Conservation (phyloP, 352 stramenopile genomes). For the Pythium plurisporium region DNA sequence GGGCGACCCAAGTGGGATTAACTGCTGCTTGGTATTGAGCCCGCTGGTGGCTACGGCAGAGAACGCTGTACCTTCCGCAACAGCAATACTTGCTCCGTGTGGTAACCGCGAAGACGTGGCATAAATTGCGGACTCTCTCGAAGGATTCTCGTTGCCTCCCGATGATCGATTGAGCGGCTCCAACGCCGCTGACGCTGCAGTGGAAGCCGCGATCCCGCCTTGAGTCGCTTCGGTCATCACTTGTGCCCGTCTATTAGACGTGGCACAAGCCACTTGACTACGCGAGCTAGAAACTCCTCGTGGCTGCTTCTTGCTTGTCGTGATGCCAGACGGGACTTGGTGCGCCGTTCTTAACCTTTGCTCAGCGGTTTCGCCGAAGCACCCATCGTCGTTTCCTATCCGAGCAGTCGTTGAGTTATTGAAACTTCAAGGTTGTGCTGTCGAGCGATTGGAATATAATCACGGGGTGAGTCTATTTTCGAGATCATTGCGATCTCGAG, state of each 20-base stretch:
- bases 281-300: neutral
- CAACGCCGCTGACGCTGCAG: neutral
- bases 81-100: neutral
- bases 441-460: neutral
- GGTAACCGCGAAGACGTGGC: neutral
- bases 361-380: neutral
- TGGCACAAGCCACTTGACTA: neutral
- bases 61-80: neutral
- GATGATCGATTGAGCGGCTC: neutral
- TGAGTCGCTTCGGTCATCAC: neutral
- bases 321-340: neutral
- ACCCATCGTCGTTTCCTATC: neutral
- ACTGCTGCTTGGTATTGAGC: neutral
- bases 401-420: neutral
- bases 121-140: slow-evolving; percentile 7
- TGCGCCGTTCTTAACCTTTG: neutral
- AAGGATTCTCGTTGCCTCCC: slow-evolving; percentile 7
- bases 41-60: neutral
- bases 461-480: slow-evolving; percentile 2
- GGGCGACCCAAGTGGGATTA: neutral
- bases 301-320: neutral
- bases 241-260: neutral
- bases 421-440: neutral
- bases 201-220: neutral
- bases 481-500: neutral